phyloP scores from a whole-genome alignment of 1,284 basidiomycete species.

The Anthracocystis panici-leucophaei region DNA sequence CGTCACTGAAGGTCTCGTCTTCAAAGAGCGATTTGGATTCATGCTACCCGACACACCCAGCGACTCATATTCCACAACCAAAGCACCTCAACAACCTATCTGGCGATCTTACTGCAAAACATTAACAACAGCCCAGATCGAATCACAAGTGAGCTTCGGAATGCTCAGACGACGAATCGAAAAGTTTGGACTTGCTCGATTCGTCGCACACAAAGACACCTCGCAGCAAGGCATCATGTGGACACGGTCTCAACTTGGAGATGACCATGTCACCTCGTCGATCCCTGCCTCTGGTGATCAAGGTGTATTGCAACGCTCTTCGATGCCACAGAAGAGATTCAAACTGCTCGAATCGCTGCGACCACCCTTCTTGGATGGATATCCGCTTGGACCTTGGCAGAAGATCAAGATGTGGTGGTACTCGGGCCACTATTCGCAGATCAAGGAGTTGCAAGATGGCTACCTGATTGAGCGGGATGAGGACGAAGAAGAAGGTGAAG shows the following conservation, averaged over 20 bases:
- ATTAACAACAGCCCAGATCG: conserved; percentile 58
- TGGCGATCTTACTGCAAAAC: conserved; percentile 51
- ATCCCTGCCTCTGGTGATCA: conserved; percentile 10
- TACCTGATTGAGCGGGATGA: conserved; percentile 49
- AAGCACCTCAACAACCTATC: not conserved
- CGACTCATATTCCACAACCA: not conserved
- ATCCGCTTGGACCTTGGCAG: conserved; percentile 60
- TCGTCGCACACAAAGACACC: conserved; percentile 65
- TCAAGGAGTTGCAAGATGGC: conserved; percentile 44
- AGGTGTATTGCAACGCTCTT: conserved; percentile 28
- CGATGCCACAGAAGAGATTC: conserved; percentile 43
- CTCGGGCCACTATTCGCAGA: conserved; percentile 53
- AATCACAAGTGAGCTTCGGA: conserved; percentile 57
- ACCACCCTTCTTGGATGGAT: conserved; percentile 67
- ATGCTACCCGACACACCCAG: conserved; percentile 11
- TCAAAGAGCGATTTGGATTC: conserved; percentile 56
- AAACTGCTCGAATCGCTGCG: conserved; percentile 63
- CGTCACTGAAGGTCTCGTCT: conserved; percentile 62
- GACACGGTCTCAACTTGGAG: conserved; percentile 36
- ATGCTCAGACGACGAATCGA: conserved; percentile 64
- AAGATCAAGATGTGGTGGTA: conserved; percentile 59
- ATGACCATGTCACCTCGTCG: not conserved
- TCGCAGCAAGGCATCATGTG: conserved; percentile 61
- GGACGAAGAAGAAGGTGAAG: conserved; percentile 26
- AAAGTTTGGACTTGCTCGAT: conserved; percentile 67